phyloP scores from a whole-genome alignment of 1,284 basidiomycete genomes.

The Ustilago sp. region DNA sequence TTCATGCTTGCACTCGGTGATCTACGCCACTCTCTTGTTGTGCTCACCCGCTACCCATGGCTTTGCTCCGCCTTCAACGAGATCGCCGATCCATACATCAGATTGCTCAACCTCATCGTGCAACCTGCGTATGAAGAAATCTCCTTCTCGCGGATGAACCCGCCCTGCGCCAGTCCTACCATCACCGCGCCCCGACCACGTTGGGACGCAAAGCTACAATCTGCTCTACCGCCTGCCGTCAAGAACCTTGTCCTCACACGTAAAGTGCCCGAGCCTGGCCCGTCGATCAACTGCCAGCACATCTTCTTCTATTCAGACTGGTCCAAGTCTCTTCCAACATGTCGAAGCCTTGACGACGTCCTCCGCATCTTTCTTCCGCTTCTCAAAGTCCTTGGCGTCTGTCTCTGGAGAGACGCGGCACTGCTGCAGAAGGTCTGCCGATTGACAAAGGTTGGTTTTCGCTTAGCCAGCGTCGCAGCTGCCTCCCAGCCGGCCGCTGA shows the following conservation, averaged over 20 bases:
- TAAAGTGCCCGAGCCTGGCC: conserved; percentile 61
- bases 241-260: conserved; percentile 47
- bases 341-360: conserved; percentile 44
- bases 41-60: conserved; percentile 87
- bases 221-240: conserved; percentile 15
- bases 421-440: conserved; percentile 63
- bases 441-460: conserved; percentile 49
- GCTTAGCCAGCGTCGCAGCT: conserved; percentile 26
- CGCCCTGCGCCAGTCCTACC: conserved; percentile 71
- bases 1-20: conserved; percentile 90
- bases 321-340: conserved; percentile 46
- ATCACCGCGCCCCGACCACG: conserved; percentile 59
- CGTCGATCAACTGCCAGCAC: conserved; percentile 40
- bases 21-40: conserved; percentile 79
- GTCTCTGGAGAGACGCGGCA: conserved; percentile 49
- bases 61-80: conserved; percentile 81
- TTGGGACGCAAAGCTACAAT: conserved; percentile 59
- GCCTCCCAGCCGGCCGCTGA: conserved; percentile 14
- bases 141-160: conserved; percentile 74
- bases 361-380: conserved; percentile 56
- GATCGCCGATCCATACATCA: conserved; percentile 79
- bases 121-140: conserved; percentile 60
- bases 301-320: conserved; percentile 66
- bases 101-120: conserved; percentile 63
- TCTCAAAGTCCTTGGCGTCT: conserved; percentile 60